Evolutionary conservation across 2,329 filamentous ascomycete genomes (phyloP).

Genomic region (Exophiala dermatitidis): DNA sequence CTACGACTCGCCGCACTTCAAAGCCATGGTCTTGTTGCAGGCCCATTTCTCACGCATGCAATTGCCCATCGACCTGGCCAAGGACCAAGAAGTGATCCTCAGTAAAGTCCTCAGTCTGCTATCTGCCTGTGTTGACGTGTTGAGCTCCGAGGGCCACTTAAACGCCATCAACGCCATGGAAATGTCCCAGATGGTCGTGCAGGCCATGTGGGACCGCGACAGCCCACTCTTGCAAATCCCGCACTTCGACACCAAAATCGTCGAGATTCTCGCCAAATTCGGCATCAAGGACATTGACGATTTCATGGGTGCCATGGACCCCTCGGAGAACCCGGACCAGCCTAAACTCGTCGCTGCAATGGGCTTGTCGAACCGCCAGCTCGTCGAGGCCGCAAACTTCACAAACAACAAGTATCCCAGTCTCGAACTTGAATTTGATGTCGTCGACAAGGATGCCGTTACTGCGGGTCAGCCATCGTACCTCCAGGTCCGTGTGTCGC

Average conservation of each 20-base stretch:
- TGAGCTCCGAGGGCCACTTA: constrained; percentile 89
- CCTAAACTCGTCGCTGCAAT: constrained; percentile 64
- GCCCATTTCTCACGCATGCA: constrained; percentile 98
- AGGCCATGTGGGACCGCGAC: constrained; percentile 98
- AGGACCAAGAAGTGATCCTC: constrained; percentile 86
- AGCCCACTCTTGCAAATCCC: constrained; percentile 96
- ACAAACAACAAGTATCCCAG: constrained; percentile 96
- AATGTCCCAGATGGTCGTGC: constrained; percentile 97
- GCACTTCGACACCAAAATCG: constrained; percentile 76
- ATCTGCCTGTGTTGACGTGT: constrained; percentile 86
- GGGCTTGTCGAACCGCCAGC: constrained; percentile 69
- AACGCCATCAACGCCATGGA: constrained; percentile 99
- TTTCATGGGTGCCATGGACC: constrained; percentile 99
- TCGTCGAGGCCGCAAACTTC: constrained; percentile 84
- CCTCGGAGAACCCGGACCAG: constrained; percentile 81
- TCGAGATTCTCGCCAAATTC: constrained; percentile 36
- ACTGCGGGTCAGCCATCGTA: constrained; percentile 73
- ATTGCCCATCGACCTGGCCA: constrained; percentile 86
- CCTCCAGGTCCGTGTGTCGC: constrained; percentile 74
- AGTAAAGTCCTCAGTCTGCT: constrained; percentile 79
- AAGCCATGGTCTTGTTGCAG: constrained; percentile 92
- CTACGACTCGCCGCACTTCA: constrained; percentile 95
- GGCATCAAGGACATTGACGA: constrained; percentile 91
- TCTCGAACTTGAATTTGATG: constrained; percentile 80
- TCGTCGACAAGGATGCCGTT: constrained; percentile 73